Conservation (phyloP, 371 early-diverging fungal species). For the Mucor circinelloides region DNA sequence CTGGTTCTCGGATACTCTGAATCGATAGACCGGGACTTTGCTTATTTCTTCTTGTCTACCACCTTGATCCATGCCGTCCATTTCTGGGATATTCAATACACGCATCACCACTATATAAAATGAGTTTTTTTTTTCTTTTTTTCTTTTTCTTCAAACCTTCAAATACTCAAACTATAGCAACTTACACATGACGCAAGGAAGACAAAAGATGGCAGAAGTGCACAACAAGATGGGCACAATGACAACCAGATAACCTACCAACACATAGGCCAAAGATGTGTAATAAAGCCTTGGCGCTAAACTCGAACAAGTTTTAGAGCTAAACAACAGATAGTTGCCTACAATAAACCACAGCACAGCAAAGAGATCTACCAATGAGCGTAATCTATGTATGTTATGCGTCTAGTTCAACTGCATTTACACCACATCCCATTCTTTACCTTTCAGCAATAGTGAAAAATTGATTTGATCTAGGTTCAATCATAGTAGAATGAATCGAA, state of each 20-base stretch:
- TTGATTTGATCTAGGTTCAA: neutral
- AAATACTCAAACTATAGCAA: no score
- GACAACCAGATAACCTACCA: conserved; percentile 66
- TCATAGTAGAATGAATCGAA: neutral
- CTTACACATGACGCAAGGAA: conserved; percentile 42
- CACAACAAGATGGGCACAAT: conserved; percentile 60
- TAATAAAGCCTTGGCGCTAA: conserved; percentile 35
- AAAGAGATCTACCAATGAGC: conserved; percentile 56
- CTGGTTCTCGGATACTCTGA: conserved; percentile 7
- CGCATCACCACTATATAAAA: conserved; percentile 8
- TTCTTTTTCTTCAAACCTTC: no score
- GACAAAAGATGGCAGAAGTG: conserved; percentile 63
- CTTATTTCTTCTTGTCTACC: neutral
- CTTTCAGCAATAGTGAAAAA: conserved; percentile 8
- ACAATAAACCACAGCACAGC: conserved; percentile 67
- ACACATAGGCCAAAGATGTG: conserved; percentile 54
- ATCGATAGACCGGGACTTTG: conserved; percentile 49
- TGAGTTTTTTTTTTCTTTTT: neutral
- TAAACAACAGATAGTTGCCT: conserved; percentile 69
- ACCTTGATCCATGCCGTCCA: neutral
- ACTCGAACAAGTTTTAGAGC: conserved; percentile 47
- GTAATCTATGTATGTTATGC: neutral
- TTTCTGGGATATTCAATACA: conserved; percentile 6
- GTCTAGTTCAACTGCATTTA: neutral
- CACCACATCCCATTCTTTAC: neutral